A percentile compares a stretch with the other conserved stretches of the same genome.
These are phyloP conservation scores for Serpula lacrymans DNA, from an alignment of 768 basidiomycete genomes.

Conservation along the genomic window DNA sequence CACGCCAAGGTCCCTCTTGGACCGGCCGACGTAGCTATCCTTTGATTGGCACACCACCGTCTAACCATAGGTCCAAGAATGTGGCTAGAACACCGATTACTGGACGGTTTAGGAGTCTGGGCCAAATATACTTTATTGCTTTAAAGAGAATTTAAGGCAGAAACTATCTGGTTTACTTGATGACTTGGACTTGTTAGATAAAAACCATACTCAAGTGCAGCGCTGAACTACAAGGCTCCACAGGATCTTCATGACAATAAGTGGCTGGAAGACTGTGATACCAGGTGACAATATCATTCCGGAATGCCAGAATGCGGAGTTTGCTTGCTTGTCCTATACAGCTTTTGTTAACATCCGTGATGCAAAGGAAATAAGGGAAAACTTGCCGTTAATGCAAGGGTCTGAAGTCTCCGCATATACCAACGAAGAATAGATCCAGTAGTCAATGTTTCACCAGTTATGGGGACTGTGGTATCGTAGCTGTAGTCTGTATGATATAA, in stretches of 20 bases:
- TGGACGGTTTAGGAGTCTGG: too few species aligned
- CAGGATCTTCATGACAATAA: conserved; percentile 15
- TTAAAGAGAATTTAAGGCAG: too few species aligned
- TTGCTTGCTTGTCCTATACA: conserved; percentile 13
- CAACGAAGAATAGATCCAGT: conserved; percentile 5
- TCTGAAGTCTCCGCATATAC: conserved; percentile 4
- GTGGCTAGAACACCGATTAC: too few species aligned
- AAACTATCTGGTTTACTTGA: too few species aligned
- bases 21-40: too few species aligned
- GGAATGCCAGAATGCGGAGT: conserved; percentile 10
- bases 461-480: conserved; percentile 9
- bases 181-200: too few species aligned
- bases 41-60: too few species aligned
- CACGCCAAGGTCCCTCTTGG: too few species aligned
- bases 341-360: neutral
- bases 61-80: too few species aligned
- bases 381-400: conserved; percentile 8
- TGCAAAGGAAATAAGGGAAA: neutral
- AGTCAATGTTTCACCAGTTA: conserved; percentile 9
- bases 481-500: conserved; percentile 12
- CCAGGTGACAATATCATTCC: conserved; percentile 10
- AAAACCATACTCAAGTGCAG: too few species aligned
- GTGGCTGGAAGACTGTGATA: conserved; percentile 15
- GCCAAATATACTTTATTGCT: too few species aligned
- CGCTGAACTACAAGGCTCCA: too few species aligned